Base-by-base conservation (phyloP, 2,329 filamentous ascomycete species). In the Neophaeococcomyces aloes region DNA sequence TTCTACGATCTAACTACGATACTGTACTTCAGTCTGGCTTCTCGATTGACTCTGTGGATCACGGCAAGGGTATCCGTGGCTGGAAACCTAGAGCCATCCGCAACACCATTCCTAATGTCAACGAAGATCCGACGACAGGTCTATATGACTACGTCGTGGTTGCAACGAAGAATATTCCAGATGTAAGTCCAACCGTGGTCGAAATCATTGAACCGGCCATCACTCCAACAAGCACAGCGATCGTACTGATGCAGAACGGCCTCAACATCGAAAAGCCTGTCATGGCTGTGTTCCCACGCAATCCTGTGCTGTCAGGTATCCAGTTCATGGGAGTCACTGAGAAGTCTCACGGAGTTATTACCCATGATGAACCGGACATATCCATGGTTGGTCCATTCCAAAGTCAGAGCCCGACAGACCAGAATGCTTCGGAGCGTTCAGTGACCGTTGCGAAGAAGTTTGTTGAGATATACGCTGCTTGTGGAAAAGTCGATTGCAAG, bases 191-290 rank as follows among this genome's bases (percentile, higher is more conserved):
- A 0, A 64, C 61, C 0, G 58, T 73, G 0, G 54, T 64, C 30
- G 67, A 74, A 1, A 56, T 77, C 25, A 68, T 79, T 19, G 53
- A 57, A 0, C 71, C 73, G 0, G 74, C 73, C 2, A 60, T 80
- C 1, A 72, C 69, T 0, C 64, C 66, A 1, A 64, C 63, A 1
- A 60, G 68, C 18, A 78, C 75, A 0, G 65, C 65, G 21, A 71
- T 81, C 34, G 63, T 79, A 0, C 65, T 81, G 5, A 61, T 76
- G 4, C 77, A 81, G 48, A 81, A 81, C 53, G 77, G 77, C 0
- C 59, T 80, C n/a, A 76, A 79, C 52, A 79, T 80, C 48, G 74
- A 80, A 49, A 68, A 65, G 32, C 73, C 75, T 0, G 54, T 79
- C 15, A 54, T 73, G 14, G 44, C 54, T 1, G 57, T 60, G 1